Percentiles rank a stretch among this genome's conserved stretches.
phyloP scores from a whole-genome alignment of 108 stramenopile species.

The Fragilariopsis cylindrus region DNA sequence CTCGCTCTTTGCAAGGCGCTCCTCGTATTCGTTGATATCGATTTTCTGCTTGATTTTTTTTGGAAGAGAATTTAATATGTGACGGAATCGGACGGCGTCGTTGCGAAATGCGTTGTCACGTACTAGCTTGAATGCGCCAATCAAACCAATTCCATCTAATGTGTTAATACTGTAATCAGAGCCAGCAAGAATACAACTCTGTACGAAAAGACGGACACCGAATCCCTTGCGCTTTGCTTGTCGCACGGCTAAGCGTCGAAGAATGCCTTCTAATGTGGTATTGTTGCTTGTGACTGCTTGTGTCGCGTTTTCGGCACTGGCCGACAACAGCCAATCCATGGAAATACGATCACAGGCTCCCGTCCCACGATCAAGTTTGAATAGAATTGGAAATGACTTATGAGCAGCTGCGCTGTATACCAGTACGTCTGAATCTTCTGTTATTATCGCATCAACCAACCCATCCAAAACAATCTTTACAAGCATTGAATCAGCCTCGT shows the following conservation, averaged over 20 bases:
- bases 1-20: slow-evolving; percentile 69
- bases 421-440: slow-evolving; percentile 89
- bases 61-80: slow-evolving; percentile 46
- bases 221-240: slow-evolving; percentile 52
- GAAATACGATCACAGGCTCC: slow-evolving; percentile 76
- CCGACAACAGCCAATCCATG: slow-evolving; percentile 75
- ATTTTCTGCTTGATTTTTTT: slow-evolving; percentile 33
- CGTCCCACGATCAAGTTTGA: slow-evolving; percentile 75
- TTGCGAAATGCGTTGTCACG: slow-evolving; percentile 59
- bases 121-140: slow-evolving; percentile 87
- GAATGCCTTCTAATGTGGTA: slow-evolving; percentile 39
- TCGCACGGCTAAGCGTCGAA: slow-evolving; percentile 47
- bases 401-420: slow-evolving; percentile 72
- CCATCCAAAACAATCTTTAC: slow-evolving; percentile 81
- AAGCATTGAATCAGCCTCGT: slow-evolving; percentile 98
- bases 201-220: slow-evolving; percentile 87
- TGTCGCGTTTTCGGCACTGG: background rate
- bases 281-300: slow-evolving; percentile 13
- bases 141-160: slow-evolving; percentile 86
- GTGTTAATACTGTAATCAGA: slow-evolving; percentile 90
- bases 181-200: slow-evolving; percentile 93
- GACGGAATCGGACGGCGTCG: slow-evolving; percentile 46
- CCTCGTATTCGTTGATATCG: slow-evolving; percentile 61
- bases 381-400: slow-evolving; percentile 67
- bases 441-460: slow-evolving; percentile 84